phyloP scores from a whole-genome alignment of 2,329 filamentous ascomycete genomes.

The Aspergillus melleus region DNA sequence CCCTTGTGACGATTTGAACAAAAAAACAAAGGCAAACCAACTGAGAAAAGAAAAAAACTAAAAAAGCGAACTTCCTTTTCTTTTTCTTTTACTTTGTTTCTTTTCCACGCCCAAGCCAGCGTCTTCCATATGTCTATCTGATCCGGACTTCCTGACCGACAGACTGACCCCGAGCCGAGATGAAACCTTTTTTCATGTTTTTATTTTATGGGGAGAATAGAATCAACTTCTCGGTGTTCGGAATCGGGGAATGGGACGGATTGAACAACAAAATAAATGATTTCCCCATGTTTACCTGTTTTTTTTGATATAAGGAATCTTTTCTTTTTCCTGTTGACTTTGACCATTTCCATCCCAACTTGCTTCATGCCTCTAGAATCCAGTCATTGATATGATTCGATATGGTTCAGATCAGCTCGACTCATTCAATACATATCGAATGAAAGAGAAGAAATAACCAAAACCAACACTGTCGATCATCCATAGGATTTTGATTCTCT shows the following conservation, averaged over 20 bases:
- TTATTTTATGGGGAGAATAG: neutral
- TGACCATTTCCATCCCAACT: neutral
- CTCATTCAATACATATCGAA: too few relatives aligned
- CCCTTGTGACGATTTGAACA: neutral
- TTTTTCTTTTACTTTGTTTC: slow-evolving; percentile 5
- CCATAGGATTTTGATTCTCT: too few relatives aligned
- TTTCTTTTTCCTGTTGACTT: too few relatives aligned
- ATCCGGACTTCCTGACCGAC: neutral
- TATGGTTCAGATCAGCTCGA: neutral
- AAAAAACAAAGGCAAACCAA: neutral
- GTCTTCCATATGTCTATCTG: neutral
- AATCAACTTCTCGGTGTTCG: neutral
- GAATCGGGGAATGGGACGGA: neutral
- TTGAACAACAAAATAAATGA: neutral
- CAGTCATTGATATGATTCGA: neutral
- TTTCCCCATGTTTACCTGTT: neutral
- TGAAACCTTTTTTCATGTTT: neutral
- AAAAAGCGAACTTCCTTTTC: slow-evolving; percentile 7
- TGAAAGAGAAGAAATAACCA: too few relatives aligned
- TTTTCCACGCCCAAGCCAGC: neutral
- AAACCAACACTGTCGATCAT: too few relatives aligned
- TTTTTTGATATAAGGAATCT: neutral
- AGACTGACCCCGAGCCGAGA: neutral
- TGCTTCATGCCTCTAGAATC: neutral
- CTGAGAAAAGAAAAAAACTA: neutral